Conservation (phyloP, 78 protist genomes). For the Dictyostelium intermedium region DNA sequence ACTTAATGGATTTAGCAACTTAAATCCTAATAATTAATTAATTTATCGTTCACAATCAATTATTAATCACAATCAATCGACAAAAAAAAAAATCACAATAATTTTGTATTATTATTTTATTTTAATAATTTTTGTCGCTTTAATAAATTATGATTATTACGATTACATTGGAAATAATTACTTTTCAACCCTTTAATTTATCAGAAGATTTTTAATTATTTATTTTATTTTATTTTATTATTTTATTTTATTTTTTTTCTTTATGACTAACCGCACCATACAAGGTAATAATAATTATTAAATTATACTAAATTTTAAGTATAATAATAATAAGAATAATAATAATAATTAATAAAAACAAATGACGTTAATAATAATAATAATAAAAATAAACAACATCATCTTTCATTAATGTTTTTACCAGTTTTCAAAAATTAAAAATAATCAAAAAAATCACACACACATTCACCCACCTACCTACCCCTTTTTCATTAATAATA, state of each 20-base stretch:
- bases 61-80: background rate
- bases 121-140: background rate
- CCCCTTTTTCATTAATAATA: background rate
- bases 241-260: background rate
- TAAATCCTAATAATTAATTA: background rate
- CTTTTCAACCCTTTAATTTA: background rate
- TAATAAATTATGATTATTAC: background rate
- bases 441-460: background rate
- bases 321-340: background rate
- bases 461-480: background rate
- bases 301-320: background rate
- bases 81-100: background rate
- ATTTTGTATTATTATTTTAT: background rate
- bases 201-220: background rate
- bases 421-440: background rate
- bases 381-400: background rate
- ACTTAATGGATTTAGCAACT: background rate
- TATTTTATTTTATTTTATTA: background rate
- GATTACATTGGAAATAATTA: background rate
- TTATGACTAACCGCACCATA: background rate
- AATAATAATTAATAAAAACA: background rate
- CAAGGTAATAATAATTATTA: background rate
- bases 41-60: background rate
- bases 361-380: background rate
- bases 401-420: background rate